Evolutionary conservation across 2,329 filamentous ascomycete genomes (phyloP).

Genomic region (Colletotrichum brevisporum): DNA sequence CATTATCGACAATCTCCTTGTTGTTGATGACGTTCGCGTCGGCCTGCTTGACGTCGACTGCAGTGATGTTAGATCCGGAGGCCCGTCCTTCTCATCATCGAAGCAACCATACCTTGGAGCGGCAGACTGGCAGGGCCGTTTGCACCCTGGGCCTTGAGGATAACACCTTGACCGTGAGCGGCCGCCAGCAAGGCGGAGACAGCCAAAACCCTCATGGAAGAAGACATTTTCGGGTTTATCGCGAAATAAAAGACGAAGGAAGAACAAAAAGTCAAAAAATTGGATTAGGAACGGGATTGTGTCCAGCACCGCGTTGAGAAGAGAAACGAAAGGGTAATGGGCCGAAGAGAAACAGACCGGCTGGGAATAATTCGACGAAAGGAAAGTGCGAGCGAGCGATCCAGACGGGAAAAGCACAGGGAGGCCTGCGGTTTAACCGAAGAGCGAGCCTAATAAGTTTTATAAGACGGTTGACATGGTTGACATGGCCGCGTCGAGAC

Average conservation of each 20-base stretch:
- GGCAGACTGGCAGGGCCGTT: conserved; percentile 61
- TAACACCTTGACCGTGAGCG: conserved; percentile 61
- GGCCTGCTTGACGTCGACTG: conserved; percentile 74
- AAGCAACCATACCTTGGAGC: conserved; percentile 56
- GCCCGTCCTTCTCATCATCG: conserved; percentile 49
- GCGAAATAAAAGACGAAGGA: conserved; percentile 43
- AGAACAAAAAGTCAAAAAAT: conserved; percentile 33
- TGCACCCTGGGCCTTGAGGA: conserved; percentile 61
- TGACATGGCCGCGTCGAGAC: background rate
- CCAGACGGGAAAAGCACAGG: conserved; percentile 28
- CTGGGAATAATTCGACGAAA: conserved; percentile 26
- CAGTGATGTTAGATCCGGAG: conserved; percentile 58
- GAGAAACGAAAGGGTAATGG: conserved; percentile 17
- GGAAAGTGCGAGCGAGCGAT: conserved; percentile 26
- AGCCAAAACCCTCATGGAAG: conserved; percentile 50
- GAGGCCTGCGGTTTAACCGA: conserved; percentile 17
- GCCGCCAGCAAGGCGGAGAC: conserved; percentile 52
- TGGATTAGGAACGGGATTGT: conserved; percentile 27
- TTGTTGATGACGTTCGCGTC: conserved; percentile 75
- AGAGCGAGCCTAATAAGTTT: conserved; percentile 35
- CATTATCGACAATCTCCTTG: conserved; percentile 64
- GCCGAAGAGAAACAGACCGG: conserved; percentile 17
- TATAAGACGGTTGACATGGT: conserved; percentile 30
- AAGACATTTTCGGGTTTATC: conserved; percentile 52
- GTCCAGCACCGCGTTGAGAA: conserved; percentile 35